Percentiles rank a stretch among this genome's conserved stretches.
Evolutionary conservation across 2,329 filamentous ascomycete genomes (phyloP).

Genomic region (Aspergillus novoparasiticus): DNA sequence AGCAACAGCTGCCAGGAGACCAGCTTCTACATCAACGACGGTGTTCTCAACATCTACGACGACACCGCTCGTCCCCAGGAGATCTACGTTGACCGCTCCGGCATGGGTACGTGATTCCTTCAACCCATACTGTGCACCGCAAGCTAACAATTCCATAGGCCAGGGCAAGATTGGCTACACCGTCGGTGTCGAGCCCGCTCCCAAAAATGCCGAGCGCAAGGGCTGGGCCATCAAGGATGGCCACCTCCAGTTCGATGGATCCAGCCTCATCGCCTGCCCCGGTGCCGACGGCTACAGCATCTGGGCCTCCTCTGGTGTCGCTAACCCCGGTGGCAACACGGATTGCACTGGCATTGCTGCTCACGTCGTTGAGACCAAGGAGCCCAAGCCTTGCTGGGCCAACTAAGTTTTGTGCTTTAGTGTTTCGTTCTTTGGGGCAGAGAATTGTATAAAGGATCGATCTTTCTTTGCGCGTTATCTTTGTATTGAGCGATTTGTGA

Average conservation of each 20-base stretch:
- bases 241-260: slow-evolving; percentile 52
- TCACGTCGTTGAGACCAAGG: slow-evolving; percentile 24
- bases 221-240: slow-evolving; percentile 52
- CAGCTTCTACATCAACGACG: slow-evolving; percentile 54
- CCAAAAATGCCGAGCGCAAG: slow-evolving; percentile 49
- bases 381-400: slow-evolving; percentile 26
- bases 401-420: slow-evolving; percentile 16
- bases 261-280: slow-evolving; percentile 57
- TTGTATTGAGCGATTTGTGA: not conserved
- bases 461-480: not conserved
- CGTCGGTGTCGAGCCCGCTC: slow-evolving; percentile 45
- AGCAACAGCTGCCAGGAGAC: slow-evolving; percentile 55
- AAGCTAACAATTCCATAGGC: slow-evolving; percentile 38
- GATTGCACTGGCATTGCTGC: slow-evolving; percentile 38
- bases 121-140: not conserved
- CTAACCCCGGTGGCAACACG: slow-evolving; percentile 34
- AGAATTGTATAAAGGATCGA: not conserved
- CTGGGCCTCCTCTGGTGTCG: slow-evolving; percentile 31
- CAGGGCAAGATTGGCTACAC: slow-evolving; percentile 59
- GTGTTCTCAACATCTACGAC: slow-evolving; percentile 54
- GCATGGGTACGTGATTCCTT: slow-evolving; percentile 54
- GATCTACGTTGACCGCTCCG: slow-evolving; percentile 58
- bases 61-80: slow-evolving; percentile 49
- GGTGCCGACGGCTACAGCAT: slow-evolving; percentile 46
- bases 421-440: not conserved